A percentile compares a stretch with the other conserved stretches of the same genome.
Evolutionary conservation across 805 yeast genomes (phyloP).

Genomic region (Kodamaea fukazawae): DNA sequence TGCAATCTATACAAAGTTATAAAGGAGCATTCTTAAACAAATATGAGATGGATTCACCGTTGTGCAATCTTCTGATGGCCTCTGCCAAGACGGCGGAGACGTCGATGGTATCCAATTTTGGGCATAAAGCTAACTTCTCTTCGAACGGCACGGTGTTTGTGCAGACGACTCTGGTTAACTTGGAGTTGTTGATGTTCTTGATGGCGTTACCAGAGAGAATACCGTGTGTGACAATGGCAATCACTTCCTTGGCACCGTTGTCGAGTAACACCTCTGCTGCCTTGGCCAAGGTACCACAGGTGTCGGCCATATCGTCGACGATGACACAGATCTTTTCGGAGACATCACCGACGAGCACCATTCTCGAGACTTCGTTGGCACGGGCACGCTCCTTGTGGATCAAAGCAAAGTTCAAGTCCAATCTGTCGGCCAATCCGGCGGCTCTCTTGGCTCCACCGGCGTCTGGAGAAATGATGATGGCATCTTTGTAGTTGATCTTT

Average conservation of each 20-base stretch:
- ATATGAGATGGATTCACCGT: constrained; percentile 83
- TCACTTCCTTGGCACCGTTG: constrained; percentile 67
- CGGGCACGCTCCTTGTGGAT: constrained; percentile 82
- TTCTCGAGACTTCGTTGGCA: constrained; percentile 79
- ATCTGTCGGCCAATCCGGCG: constrained; percentile 77
- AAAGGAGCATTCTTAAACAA: constrained; percentile 66
- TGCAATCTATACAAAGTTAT: constrained; percentile 3
- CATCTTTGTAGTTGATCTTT: constrained; percentile 52
- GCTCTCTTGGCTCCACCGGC: constrained; percentile 92
- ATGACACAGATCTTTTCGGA: constrained; percentile 70
- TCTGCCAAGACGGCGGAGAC: constrained; percentile 75
- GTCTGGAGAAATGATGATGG: constrained; percentile 82
- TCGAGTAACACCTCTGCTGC: constrained; percentile 74
- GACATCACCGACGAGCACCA: constrained; percentile 87
- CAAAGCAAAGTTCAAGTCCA: constrained; percentile 78
- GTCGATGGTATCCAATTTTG: constrained; percentile 66
- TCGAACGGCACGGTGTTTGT: constrained; percentile 80
- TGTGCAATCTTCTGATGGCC: constrained; percentile 79
- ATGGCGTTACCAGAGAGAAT: constrained; percentile 74
- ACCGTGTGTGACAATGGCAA: constrained; percentile 84
- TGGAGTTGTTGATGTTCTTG: constrained; percentile 64
- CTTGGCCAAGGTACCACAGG: constrained; percentile 82
- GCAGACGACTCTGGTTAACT: constrained; percentile 67
- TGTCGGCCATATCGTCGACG: constrained; percentile 89
- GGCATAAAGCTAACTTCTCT: constrained; percentile 55